These are phyloP conservation scores for Trichoderma guizhouense DNA, from an alignment of 2,329 filamentous ascomycete species.

Conservation along the genomic window DNA sequence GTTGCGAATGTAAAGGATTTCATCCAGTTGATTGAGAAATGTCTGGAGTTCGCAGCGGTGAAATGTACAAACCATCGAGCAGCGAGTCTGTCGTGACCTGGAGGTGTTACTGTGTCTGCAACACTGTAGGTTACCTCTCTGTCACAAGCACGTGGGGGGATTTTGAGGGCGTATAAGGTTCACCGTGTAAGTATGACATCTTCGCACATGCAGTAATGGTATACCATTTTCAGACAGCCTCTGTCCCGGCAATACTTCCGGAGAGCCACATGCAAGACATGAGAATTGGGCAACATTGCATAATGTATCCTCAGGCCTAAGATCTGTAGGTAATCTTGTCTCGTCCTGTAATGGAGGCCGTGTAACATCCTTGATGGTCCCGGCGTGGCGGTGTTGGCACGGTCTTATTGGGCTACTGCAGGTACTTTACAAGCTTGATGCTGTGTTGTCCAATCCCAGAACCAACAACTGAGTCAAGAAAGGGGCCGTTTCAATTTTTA, in stretches of 20 bases:
- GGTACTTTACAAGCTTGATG: not conserved
- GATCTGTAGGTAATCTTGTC: not conserved
- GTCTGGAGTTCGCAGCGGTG: not conserved
- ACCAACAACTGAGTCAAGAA: not conserved
- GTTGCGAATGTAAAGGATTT: not conserved
- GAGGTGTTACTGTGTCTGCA: not conserved
- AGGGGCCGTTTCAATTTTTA: not conserved
- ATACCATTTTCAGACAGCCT: not conserved
- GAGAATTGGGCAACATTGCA: not conserved
- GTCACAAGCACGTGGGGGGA: not conserved
- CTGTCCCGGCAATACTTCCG: not conserved
- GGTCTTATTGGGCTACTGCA: slow-evolving; percentile 12
- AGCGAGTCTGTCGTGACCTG: not conserved
- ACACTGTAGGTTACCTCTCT: not conserved
- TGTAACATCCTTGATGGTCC: not conserved
- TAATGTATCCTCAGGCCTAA: not conserved
- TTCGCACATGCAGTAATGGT: not conserved
- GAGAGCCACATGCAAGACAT: not conserved
- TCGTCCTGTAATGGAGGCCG: not conserved
- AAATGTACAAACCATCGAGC: not conserved
- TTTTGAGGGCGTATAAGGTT: not conserved
- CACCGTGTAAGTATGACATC: not conserved
- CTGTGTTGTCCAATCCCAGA: not conserved
- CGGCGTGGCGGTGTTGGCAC: slow-evolving; percentile 3
- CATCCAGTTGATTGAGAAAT: not conserved